Evolutionary conservation across 345 rosid species (phyloP).

Genomic region (Eutrema heterophyllum): DNA sequence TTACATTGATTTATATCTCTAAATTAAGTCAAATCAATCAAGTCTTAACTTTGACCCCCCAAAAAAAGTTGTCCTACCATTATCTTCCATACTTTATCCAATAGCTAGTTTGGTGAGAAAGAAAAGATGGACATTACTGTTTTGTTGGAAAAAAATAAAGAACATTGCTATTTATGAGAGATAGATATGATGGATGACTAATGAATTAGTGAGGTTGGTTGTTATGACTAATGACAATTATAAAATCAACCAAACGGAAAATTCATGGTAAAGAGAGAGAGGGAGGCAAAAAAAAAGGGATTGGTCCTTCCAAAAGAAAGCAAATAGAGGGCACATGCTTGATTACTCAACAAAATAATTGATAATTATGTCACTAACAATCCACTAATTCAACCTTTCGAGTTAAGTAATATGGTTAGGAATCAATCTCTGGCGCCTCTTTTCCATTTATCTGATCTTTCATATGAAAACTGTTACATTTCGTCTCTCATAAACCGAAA

Average conservation of each 20-base stretch:
- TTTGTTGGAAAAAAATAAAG: neutral
- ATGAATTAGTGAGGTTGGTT: constrained; percentile 22
- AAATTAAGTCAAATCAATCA: too few species aligned
- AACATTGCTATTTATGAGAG: constrained; percentile 1
- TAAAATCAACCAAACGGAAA: constrained; percentile 14
- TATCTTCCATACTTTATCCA: constrained; percentile 3
- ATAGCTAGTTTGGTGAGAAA: constrained; percentile 23
- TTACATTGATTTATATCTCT: neutral
- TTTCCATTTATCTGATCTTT: constrained; percentile 13
- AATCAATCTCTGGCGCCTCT: constrained; percentile 17
- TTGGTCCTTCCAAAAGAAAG: constrained; percentile 15
- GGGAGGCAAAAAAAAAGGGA: neutral
- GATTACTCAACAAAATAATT: constrained; percentile 24
- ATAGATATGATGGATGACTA: constrained; percentile 23
- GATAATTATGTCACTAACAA: constrained; percentile 30
- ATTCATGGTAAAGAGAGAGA: constrained; percentile 11
- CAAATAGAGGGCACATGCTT: constrained; percentile 28
- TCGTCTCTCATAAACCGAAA: neutral
- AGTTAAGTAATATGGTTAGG: constrained; percentile 35
- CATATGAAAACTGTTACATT: neutral
- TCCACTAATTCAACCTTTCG: constrained; percentile 31
- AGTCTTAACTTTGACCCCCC: neutral
- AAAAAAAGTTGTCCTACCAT: neutral
- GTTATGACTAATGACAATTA: constrained; percentile 18
- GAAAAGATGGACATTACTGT: neutral